Evolutionary conservation across 2,329 filamentous ascomycete genomes (phyloP), one percentile per base, ranked within the genome.

Genomic region (Pyrenophora tritici-repentis): DNA sequence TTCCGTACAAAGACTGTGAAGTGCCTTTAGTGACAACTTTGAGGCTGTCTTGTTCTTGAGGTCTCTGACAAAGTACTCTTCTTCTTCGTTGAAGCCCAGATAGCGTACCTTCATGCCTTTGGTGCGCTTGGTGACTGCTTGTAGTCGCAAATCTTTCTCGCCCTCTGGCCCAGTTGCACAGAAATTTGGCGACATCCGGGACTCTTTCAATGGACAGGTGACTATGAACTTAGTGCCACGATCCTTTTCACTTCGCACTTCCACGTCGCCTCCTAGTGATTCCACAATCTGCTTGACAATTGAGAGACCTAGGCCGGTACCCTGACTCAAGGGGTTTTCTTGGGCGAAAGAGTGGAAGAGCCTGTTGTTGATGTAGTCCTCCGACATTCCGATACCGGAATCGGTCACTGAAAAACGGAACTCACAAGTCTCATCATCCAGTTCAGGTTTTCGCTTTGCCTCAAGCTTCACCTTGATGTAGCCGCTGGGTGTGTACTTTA

Each of bases 331-430:
- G 18, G 71, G 66, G 14, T 75, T 71, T 38, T 75, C 73, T 47
- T 75, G 73, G 1, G 72, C 69, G 41, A 75, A 75, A 2, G 73
- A 73, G 32, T 71, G 69, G 52, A 71, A 75, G 0, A 75, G 56
- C 36, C 68, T 63, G 32, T 67, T 65, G 49, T 71, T 65, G 34
- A 75, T 61, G 42, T 73, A 75, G 31, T 75, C 70, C 33, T 72
- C 63, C 1, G 71, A 73, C 70, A 75, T 75, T 2, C 73, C 73
- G 20, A 72, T 73, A n/a, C 73, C 73, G 13, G 72, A 73, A 29
- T 75, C 73, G 13, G 64, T 65, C 6, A 74, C 66, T 2, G 67
- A 71, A 20, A 73, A 63, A 7, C 63, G 56, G 40, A 70, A 59
- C 20, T 72, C 67, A 22, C 63, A 60, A 31, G 55, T 55, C 5